These are phyloP conservation scores for Luzula sylvatica DNA, from an alignment of 176 grass and related monocot species.

Conservation along the genomic window DNA sequence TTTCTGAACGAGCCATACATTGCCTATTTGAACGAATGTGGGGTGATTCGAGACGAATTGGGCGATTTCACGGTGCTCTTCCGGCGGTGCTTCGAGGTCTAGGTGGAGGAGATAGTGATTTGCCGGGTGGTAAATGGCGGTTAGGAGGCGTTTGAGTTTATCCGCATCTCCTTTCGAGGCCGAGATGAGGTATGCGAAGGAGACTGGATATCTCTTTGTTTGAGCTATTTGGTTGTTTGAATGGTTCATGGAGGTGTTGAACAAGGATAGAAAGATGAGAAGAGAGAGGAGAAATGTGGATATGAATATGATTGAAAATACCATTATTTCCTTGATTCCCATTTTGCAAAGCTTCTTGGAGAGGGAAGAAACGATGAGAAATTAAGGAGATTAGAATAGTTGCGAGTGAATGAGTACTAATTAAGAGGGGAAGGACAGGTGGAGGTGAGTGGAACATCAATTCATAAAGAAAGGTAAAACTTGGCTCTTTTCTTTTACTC, in stretches of 20 bases:
- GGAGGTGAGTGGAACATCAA: neutral
- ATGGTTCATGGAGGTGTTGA: conserved; percentile 22
- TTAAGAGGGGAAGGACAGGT: conserved; percentile 1
- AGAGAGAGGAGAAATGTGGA: conserved; percentile 59
- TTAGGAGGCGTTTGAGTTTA: conserved; percentile 44
- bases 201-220: conserved; percentile 36
- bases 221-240: neutral
- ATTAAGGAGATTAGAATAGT: neutral
- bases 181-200: conserved; percentile 92
- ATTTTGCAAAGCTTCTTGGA: conserved; percentile 1
- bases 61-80: conserved; percentile 51
- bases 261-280: conserved; percentile 55
- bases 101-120: conserved; percentile 92
- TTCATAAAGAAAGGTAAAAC: neutral
- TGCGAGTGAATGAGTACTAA: neutral
- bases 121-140: conserved; percentile 82
- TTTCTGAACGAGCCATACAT: conserved; percentile 71
- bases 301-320: conserved; percentile 34
- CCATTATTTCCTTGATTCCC: conserved; percentile 40
- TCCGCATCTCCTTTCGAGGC: conserved; percentile 56
- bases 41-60: conserved; percentile 37
- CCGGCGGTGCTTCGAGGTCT: conserved; percentile 51
- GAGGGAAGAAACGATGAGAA: neutral
- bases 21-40: conserved; percentile 42
- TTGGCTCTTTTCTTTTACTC: no score